A percentile compares a stretch with the other conserved stretches of the same genome.
phyloP scores from a whole-genome alignment of 2,329 filamentous ascomycete species.

The Ophiostoma montium region DNA sequence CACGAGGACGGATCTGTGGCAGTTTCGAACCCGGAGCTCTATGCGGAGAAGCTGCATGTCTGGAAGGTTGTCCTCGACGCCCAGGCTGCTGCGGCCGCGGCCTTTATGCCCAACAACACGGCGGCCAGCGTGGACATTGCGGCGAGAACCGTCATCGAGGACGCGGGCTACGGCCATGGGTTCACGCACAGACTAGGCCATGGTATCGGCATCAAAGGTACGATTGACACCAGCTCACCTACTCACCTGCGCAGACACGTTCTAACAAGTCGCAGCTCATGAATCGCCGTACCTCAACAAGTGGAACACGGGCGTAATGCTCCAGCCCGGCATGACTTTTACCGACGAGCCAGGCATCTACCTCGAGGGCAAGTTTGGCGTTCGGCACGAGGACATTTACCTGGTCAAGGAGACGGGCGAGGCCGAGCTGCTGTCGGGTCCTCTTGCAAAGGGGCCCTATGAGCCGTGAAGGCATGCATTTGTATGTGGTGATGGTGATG shows the following conservation, averaged over 20 bases:
- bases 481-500: neutral
- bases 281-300: slow-evolving; percentile 3
- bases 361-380: neutral
- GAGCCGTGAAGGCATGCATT: neutral
- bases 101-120: neutral
- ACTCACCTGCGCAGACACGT: too few species aligned
- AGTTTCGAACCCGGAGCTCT: neutral
- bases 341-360: slow-evolving; percentile 1
- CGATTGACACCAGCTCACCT: too few species aligned
- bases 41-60: neutral
- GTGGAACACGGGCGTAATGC: neutral
- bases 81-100: neutral
- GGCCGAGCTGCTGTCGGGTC: neutral
- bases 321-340: neutral
- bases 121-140: neutral
- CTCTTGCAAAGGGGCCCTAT: neutral
- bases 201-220: slow-evolving; percentile 1
- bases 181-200: slow-evolving; percentile 1
- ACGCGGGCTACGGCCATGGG: neutral
- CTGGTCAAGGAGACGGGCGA: neutral
- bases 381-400: slow-evolving; percentile 2
- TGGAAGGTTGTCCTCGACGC: slow-evolving; percentile 1
- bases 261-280: neutral
- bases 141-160: neutral
- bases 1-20: neutral